Conservation (phyloP, 371 early-diverging fungal genomes). For the Saksenaea vasiformis region DNA sequence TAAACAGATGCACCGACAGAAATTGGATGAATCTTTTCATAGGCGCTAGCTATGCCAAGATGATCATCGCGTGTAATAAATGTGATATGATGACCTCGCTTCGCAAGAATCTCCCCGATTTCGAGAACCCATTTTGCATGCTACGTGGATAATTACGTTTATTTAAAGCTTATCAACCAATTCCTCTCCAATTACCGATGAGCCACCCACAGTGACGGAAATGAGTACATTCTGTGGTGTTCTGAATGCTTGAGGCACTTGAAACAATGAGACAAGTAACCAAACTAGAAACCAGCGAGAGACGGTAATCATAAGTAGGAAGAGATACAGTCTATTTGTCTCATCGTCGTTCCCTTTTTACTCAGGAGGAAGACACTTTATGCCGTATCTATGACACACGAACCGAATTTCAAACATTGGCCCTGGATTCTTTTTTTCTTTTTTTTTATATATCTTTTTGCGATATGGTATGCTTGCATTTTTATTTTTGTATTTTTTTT, state of each 20-base stretch:
- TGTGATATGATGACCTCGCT: conserved; percentile 10
- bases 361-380: background rate
- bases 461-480: background rate
- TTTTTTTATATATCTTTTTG: background rate
- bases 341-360: background rate
- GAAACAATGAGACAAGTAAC: background rate
- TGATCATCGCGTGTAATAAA: conserved; percentile 12
- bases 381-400: background rate
- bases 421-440: background rate
- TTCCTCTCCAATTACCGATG: background rate
- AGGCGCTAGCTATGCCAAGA: background rate
- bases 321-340: background rate
- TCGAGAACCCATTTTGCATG: conserved; percentile 16
- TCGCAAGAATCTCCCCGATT: conserved; percentile 6
- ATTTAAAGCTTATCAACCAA: background rate
- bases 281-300: background rate
- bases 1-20: background rate
- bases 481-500: background rate
- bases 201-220: background rate
- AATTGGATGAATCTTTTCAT: background rate
- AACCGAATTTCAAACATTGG: background rate
- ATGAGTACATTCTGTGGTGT: background rate
- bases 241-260: background rate
- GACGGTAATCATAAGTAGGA: background rate
- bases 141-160: background rate